These are phyloP conservation scores for Zopfia rhizophila DNA, from an alignment of 2,329 filamentous ascomycete genomes.

Conservation along the genomic window DNA sequence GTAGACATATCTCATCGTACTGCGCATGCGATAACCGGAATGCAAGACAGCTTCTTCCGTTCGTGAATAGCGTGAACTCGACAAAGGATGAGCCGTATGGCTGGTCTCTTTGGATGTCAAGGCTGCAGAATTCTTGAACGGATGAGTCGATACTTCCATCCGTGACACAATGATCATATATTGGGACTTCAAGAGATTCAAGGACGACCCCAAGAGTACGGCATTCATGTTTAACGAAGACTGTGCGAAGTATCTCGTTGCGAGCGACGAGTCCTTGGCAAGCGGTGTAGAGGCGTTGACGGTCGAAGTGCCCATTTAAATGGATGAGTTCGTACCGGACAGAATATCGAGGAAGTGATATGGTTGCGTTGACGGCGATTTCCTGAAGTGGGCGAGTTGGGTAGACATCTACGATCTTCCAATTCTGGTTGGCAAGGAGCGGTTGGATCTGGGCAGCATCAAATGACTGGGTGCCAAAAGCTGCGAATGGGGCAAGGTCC, in stretches of 20 bases:
- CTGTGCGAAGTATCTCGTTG: slow-evolving; percentile 73
- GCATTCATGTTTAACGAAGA: slow-evolving; percentile 65
- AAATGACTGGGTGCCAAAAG: slow-evolving; percentile 60
- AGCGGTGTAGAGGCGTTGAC: slow-evolving; percentile 59
- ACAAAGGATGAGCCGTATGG: slow-evolving; percentile 64
- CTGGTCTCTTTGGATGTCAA: slow-evolving; percentile 66
- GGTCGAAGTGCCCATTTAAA: slow-evolving; percentile 64
- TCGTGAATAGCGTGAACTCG: slow-evolving; percentile 62
- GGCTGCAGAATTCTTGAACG: slow-evolving; percentile 63
- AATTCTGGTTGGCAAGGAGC: slow-evolving; percentile 62
- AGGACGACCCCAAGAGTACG: slow-evolving; percentile 69
- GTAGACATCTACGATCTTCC: slow-evolving; percentile 66
- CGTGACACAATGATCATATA: slow-evolving; percentile 49
- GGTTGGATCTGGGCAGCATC: slow-evolving; percentile 62
- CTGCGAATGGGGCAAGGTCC: slow-evolving; percentile 61
- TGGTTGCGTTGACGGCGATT: slow-evolving; percentile 68
- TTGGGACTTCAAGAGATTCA: slow-evolving; percentile 62
- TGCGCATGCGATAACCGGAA: slow-evolving; percentile 75
- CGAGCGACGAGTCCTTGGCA: slow-evolving; percentile 67
- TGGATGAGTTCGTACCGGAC: slow-evolving; percentile 73
- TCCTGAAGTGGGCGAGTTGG: slow-evolving; percentile 69
- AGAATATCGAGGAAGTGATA: slow-evolving; percentile 68
- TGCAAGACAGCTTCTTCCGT: slow-evolving; percentile 61
- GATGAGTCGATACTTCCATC: slow-evolving; percentile 64
- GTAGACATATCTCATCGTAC: slow-evolving; percentile 75